A percentile compares a stretch with the other conserved stretches of the same genome.
phyloP scores from a whole-genome alignment of 257 asterid genomes.

The Thymus quinquecostatus region DNA sequence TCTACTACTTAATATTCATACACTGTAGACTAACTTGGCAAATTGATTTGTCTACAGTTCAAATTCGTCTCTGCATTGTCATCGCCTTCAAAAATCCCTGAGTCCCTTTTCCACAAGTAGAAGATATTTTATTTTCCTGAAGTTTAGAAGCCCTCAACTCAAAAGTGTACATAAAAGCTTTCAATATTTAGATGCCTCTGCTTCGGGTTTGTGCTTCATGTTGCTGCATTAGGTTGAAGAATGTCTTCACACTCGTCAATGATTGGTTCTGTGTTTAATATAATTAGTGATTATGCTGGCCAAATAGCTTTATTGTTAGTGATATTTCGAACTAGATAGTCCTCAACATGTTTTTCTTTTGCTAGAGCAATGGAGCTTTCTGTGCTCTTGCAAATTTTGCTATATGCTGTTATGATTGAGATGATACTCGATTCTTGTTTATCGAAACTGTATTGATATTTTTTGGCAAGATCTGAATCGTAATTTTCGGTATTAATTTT shows the following conservation, averaged over 20 bases:
- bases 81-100: constrained; percentile 57
- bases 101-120: constrained; percentile 43
- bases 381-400: constrained; percentile 2
- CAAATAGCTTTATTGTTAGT: no score
- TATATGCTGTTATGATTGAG: neutral
- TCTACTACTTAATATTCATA: neutral
- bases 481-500: neutral
- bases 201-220: constrained; percentile 20
- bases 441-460: neutral
- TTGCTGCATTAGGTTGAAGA: neutral
- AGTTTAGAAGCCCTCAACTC: neutral
- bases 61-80: constrained; percentile 61
- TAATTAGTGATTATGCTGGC: neutral
- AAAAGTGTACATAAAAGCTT: constrained; percentile 33
- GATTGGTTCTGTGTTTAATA: constrained; percentile 21
- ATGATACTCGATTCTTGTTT: constrained; percentile 4
- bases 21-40: constrained; percentile 9
- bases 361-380: neutral
- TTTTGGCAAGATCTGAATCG: neutral
- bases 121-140: constrained; percentile 15
- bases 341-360: neutral
- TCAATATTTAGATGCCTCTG: constrained; percentile 6
- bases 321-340: constrained; percentile 8
- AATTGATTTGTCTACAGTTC: constrained; percentile 53
- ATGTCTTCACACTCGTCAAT: neutral